Conservation (phyloP, 192 early-diverging fungal genomes). For the Coemansia javaensis region DNA sequence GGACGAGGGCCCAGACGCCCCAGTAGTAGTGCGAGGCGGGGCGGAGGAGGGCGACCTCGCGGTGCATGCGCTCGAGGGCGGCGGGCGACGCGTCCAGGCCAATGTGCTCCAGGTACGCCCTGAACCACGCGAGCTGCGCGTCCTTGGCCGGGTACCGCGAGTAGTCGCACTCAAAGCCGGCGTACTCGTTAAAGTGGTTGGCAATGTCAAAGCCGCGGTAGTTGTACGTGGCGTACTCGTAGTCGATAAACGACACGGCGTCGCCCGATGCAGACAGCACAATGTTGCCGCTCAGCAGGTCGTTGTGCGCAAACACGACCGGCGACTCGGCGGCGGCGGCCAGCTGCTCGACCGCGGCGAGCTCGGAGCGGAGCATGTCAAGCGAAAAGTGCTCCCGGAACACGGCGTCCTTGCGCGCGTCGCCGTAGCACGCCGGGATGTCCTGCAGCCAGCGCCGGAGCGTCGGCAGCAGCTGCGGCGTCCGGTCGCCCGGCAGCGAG, state of each 20-base stretch:
- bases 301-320: constrained; percentile 90
- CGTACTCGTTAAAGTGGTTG: constrained; percentile 94
- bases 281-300: constrained; percentile 86
- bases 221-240: constrained; percentile 84
- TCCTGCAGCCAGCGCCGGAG: constrained; percentile 38
- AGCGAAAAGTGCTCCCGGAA: constrained; percentile 31
- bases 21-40: constrained; percentile 93
- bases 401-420: constrained; percentile 11
- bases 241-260: constrained; percentile 81
- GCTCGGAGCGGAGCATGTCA: constrained; percentile 27
- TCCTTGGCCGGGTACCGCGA: constrained; percentile 68
- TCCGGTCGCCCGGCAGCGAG: constrained; percentile 43
- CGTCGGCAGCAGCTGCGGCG: constrained; percentile 35
- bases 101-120: constrained; percentile 57
- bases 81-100: constrained; percentile 41
- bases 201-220: constrained; percentile 92
- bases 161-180: constrained; percentile 96
- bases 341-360: constrained; percentile 52
- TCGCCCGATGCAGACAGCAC: constrained; percentile 54
- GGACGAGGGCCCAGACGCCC: constrained; percentile 75
- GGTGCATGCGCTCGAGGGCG: constrained; percentile 60
- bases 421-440: constrained; percentile 23
- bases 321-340: constrained; percentile 63
- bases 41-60: constrained; percentile 76
- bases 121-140: constrained; percentile 72